A percentile compares a stretch with the other conserved stretches of the same genome.
Evolutionary conservation across 345 rosid genomes (phyloP).

Genomic region (Aquilaria sinensis): DNA sequence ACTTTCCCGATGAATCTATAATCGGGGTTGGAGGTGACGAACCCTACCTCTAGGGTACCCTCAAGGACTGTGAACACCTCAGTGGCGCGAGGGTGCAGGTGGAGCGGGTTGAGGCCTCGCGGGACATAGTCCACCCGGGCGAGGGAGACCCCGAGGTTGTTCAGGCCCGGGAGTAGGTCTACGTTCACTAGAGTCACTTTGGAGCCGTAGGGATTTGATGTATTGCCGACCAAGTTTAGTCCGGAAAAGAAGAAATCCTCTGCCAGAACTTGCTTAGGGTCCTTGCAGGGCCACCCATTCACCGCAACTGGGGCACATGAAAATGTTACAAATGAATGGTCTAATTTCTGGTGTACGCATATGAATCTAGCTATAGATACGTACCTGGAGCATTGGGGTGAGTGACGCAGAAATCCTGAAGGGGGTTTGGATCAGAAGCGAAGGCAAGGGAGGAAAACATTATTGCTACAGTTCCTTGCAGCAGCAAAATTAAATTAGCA

Average conservation of each 20-base stretch:
- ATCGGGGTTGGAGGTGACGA: slow-evolving; percentile 17
- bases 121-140: slow-evolving; percentile 17
- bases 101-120: slow-evolving; percentile 16
- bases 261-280: slow-evolving; percentile 3
- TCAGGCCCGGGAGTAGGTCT: slow-evolving; percentile 15
- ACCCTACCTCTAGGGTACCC: slow-evolving; percentile 20
- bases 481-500: too few relatives aligned
- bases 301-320: not conserved
- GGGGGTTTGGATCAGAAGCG: too few relatives aligned
- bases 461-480: too few relatives aligned
- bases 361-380: too few relatives aligned
- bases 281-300: slow-evolving; percentile 20
- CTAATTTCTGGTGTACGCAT: too few relatives aligned
- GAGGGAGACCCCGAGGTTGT: slow-evolving; percentile 14
- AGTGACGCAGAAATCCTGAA: too few relatives aligned
- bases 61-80: slow-evolving; percentile 14
- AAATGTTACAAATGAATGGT: too few relatives aligned
- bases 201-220: slow-evolving; percentile 12
- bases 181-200: not conserved
- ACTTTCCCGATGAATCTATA: slow-evolving; percentile 13
- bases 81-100: slow-evolving; percentile 16
- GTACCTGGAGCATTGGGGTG: too few relatives aligned
- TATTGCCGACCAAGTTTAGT: slow-evolving; percentile 14
- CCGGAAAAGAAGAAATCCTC: slow-evolving; percentile 17
- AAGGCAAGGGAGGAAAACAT: too few relatives aligned